A percentile compares a stretch with the other conserved stretches of the same genome.
Evolutionary conservation across 495 filamentous ascomycete species (phyloP).

Genomic region (Saxispiralis lemnorum): DNA sequence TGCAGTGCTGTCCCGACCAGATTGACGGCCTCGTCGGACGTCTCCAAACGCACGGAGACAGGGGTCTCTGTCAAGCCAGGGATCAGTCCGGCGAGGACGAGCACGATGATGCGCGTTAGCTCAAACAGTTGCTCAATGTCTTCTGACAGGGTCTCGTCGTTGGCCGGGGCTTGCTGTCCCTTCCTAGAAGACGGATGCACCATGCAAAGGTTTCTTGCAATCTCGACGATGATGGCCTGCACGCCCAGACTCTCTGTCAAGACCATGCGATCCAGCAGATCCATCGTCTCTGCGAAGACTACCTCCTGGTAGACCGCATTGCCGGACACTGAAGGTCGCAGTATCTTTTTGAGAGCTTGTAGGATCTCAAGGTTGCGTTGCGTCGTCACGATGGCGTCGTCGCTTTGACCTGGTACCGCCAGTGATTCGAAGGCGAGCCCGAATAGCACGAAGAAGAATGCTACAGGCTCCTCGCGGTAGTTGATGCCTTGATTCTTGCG

Average conservation of each 20-base stretch:
- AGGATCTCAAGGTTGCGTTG: constrained; percentile 81
- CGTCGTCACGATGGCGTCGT: constrained; percentile 50
- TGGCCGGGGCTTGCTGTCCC: constrained; percentile 30
- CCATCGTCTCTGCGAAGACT: constrained; percentile 95
- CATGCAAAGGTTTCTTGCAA: constrained; percentile 73
- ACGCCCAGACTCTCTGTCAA: constrained; percentile 77
- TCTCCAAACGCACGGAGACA: constrained; percentile 39
- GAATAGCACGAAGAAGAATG: constrained; percentile 97
- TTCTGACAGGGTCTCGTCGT: constrained; percentile 60
- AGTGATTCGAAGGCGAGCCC: constrained; percentile 92
- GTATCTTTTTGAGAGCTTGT: constrained; percentile 80
- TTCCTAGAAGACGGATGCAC: constrained; percentile 75
- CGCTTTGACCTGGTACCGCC: constrained; percentile 49
- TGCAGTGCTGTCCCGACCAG: constrained; percentile 66
- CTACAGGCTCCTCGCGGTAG: constrained; percentile 92
- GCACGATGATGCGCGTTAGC: constrained; percentile 81
- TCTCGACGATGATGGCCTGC: constrained; percentile 84
- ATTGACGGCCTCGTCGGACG: constrained; percentile 65
- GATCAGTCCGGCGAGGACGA: constrained; percentile 71
- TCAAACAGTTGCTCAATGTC: constrained; percentile 98
- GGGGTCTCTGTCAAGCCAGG: constrained; percentile 63
- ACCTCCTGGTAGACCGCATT: constrained; percentile 90
- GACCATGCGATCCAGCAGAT: constrained; percentile 79
- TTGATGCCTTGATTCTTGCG: constrained; percentile 57
- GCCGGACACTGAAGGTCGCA: constrained; percentile 85